These are phyloP conservation scores for Tricholoma flavovirens DNA, from an alignment of 768 basidiomycete species.

Conservation along the genomic window DNA sequence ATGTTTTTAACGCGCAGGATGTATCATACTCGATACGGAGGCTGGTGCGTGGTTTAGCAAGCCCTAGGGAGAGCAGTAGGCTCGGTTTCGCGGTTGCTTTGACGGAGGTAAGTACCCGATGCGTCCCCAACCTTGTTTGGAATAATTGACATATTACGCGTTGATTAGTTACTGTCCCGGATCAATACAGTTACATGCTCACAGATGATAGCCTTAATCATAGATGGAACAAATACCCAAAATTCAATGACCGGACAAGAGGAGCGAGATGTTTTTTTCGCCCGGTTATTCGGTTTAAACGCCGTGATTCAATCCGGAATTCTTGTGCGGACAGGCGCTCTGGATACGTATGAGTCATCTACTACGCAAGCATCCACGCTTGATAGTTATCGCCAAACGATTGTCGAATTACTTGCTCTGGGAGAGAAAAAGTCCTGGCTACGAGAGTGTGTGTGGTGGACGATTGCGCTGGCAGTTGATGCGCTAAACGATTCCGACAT, in stretches of 20 bases:
- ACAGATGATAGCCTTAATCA: conserved; percentile 71
- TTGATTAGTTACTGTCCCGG: conserved; percentile 67
- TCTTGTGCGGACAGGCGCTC: conserved; percentile 55
- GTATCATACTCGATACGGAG: conserved; percentile 89
- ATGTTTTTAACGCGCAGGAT: conserved; percentile 78
- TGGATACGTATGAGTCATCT: conserved; percentile 49
- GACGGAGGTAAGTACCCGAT: conserved; percentile 64
- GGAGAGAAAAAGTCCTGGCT: conserved; percentile 89
- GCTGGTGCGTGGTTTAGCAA: conserved; percentile 82
- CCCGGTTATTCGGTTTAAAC: conserved; percentile 85
- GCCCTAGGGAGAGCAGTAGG: conserved; percentile 88
- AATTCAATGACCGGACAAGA: conserved; percentile 85
- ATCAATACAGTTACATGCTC: conserved; percentile 71
- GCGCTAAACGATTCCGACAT: conserved; percentile 52
- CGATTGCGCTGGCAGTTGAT: conserved; percentile 59
- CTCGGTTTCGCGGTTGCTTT: conserved; percentile 94
- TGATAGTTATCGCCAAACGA: conserved; percentile 50
- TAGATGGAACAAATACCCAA: conserved; percentile 64
- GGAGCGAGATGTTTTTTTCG: conserved; percentile 89
- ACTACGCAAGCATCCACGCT: conserved; percentile 50
- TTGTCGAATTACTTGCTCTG: conserved; percentile 57
- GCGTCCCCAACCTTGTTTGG: neutral
- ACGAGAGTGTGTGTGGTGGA: conserved; percentile 88
- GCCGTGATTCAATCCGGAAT: conserved; percentile 83
- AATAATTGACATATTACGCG: neutral